Conservation (phyloP, 257 asterid genomes). For the Penstemon eatonii region DNA sequence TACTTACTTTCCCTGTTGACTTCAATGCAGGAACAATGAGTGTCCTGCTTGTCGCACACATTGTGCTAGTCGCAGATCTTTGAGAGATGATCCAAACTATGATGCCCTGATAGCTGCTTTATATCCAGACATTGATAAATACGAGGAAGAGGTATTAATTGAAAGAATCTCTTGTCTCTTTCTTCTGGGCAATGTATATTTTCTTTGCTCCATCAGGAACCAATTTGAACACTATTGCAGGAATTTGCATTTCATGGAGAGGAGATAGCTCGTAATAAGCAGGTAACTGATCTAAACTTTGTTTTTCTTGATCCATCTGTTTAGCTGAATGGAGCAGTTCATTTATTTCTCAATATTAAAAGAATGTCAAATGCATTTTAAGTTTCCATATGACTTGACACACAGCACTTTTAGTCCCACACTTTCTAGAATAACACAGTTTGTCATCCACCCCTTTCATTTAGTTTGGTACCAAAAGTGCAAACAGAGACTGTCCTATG, state of each 20-base stretch:
- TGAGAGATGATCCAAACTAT: constrained; percentile 98
- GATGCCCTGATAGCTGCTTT: constrained; percentile 83
- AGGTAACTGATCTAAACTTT: constrained; percentile 46
- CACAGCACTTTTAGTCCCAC: too few species aligned
- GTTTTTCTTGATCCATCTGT: too few species aligned
- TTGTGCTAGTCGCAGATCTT: constrained; percentile 99
- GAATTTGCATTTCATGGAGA: constrained; percentile 95
- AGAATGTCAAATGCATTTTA: not conserved
- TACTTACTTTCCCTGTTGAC: constrained; percentile 23
- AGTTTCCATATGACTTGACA: too few species aligned
- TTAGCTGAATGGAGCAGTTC: not conserved
- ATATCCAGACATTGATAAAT: constrained; percentile 93
- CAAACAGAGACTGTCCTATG: too few species aligned
- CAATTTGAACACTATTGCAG: constrained; percentile 42
- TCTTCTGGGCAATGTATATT: constrained; percentile 19
- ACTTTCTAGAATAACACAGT: too few species aligned
- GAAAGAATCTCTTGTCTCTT: constrained; percentile 27
- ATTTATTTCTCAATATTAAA: constrained; percentile 6
- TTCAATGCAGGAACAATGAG: constrained; percentile 79
- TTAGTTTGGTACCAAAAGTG: too few species aligned
- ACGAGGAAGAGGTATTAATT: constrained; percentile 83
- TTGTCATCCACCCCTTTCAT: too few species aligned
- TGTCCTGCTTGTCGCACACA: constrained; percentile 99
- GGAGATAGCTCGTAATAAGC: constrained; percentile 92
- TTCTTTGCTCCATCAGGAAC: constrained; percentile 28